phyloP scores from a whole-genome alignment of 2,329 filamentous ascomycete species.

The Thelonectria blattea region DNA sequence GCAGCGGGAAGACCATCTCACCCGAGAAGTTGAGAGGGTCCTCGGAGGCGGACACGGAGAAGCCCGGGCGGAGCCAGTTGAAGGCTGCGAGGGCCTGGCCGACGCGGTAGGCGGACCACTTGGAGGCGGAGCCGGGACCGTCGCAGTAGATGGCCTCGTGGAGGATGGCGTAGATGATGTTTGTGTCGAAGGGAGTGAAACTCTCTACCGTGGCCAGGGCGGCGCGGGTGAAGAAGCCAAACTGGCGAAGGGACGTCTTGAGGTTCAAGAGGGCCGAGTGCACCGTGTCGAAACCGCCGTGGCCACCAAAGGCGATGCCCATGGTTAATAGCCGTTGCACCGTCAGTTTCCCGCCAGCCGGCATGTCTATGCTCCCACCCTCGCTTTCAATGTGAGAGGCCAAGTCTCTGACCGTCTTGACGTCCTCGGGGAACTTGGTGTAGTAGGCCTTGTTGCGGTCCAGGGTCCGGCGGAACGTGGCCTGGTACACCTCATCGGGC shows the following conservation, averaged over 20 bases:
- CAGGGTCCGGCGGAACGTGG: slow-evolving; percentile 71
- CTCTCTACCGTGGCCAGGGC: slow-evolving; percentile 73
- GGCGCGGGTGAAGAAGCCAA: slow-evolving; percentile 75
- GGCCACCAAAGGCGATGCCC: slow-evolving; percentile 78
- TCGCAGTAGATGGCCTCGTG: slow-evolving; percentile 91
- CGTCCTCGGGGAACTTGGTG: slow-evolving; percentile 82
- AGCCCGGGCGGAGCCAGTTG: slow-evolving; percentile 54
- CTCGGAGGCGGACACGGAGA: slow-evolving; percentile 38
- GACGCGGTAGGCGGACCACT: slow-evolving; percentile 77
- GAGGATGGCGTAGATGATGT: slow-evolving; percentile 82
- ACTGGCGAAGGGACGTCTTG: slow-evolving; percentile 74
- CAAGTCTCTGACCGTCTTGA: slow-evolving; percentile 70
- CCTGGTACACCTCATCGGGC: slow-evolving; percentile 76
- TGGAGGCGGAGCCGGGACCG: slow-evolving; percentile 64
- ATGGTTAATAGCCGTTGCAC: slow-evolving; percentile 77
- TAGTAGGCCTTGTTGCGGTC: slow-evolving; percentile 83
- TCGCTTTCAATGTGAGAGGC: slow-evolving; percentile 67
- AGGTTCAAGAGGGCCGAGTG: slow-evolving; percentile 76
- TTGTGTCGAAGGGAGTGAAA: slow-evolving; percentile 72
- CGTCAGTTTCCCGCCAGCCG: slow-evolving; percentile 75
- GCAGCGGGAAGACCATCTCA: slow-evolving; percentile 89
- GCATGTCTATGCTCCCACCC: slow-evolving; percentile 63
- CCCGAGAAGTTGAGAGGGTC: slow-evolving; percentile 79
- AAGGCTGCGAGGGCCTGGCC: slow-evolving; percentile 56
- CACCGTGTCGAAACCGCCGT: slow-evolving; percentile 77